Percentiles rank a stretch among this genome's conserved stretches.
These are phyloP conservation scores for Bipolaris sorokiniana DNA, from an alignment of 2,329 filamentous ascomycete species.

Conservation along the genomic window DNA sequence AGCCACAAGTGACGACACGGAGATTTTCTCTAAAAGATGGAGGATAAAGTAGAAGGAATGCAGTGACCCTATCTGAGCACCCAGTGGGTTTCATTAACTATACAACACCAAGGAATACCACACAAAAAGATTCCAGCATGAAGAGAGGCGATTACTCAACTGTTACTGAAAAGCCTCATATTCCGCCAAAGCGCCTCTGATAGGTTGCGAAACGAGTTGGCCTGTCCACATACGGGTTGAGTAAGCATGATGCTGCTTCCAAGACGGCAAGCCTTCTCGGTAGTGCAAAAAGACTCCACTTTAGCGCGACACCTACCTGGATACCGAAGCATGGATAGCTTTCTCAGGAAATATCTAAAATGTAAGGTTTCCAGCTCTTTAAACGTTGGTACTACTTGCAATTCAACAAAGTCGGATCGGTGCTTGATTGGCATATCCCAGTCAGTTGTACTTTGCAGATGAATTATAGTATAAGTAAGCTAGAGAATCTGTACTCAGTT, in stretches of 20 bases:
- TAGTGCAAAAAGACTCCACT: background rate
- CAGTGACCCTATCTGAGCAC: background rate
- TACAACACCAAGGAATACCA: background rate
- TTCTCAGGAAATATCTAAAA: background rate
- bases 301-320: background rate
- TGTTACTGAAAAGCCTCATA: constrained; percentile 3
- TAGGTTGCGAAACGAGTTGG: background rate
- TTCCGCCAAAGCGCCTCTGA: constrained; percentile 4
- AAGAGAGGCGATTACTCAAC: background rate
- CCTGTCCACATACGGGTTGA: background rate
- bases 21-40: no score
- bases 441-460: background rate
- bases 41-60: no score
- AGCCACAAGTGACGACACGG: no score
- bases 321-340: background rate
- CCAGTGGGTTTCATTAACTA: no score
- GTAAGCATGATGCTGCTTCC: background rate
- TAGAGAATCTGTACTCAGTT: background rate
- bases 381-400: background rate
- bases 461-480: background rate
- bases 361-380: background rate
- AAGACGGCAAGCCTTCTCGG: background rate
- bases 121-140: no score
- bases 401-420: background rate
- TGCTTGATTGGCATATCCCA: background rate